Base-by-base conservation (phyloP, 495 filamentous ascomycete species). In the Podospora tetraspora region DNA sequence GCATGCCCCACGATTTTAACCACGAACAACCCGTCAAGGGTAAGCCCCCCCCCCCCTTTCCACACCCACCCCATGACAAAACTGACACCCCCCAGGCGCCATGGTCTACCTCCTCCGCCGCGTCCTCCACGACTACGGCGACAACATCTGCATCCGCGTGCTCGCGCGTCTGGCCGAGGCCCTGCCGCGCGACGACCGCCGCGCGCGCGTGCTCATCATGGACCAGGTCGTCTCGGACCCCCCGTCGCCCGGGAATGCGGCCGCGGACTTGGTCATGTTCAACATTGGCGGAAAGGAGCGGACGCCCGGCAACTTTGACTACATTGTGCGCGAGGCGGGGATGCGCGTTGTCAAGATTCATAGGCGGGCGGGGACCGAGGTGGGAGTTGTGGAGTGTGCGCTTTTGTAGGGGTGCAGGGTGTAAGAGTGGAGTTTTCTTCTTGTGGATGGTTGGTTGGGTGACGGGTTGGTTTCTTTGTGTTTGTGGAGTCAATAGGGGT, bases 121-220 rank as follows among this genome's bases (percentile, higher is more conserved):
- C 24, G 75, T 84, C 2, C 72, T 85, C 0, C 83, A 85, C 67
- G 79, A 85, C 72, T 85, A 79, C 76, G 67, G 78, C 5, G 80
- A 83, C 58, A 10, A 19, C 19, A 64, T 69, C 7, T 72, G 72
- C 66, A 64, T 63, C 6, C 64, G 70, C 6, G 82, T 84, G 27
- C 71, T 84, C 19, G 63, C 59, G n/a, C 69, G 70, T 3, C 56
- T 81, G 7, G 73, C 67, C 1, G 72, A 69, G 3, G 82, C 79
- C 1, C 79, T 85, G 75, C 61, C 67, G 43, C 24, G 56, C 6
- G 67, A 64, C 29, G 52, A 68, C 62, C 25, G 13, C 0, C 43
- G 57, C 27, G 67, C 67, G 9, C 61, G 67, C 27, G 67, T 68
- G 11, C 57, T 68, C 34, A 64, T 68, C 67, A 68, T 68, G 61